Evolutionary conservation across 768 basidiomycete genomes (phyloP), one percentile per base, ranked within the genome.

Genomic region (Candolleomyces eurysporus): DNA sequence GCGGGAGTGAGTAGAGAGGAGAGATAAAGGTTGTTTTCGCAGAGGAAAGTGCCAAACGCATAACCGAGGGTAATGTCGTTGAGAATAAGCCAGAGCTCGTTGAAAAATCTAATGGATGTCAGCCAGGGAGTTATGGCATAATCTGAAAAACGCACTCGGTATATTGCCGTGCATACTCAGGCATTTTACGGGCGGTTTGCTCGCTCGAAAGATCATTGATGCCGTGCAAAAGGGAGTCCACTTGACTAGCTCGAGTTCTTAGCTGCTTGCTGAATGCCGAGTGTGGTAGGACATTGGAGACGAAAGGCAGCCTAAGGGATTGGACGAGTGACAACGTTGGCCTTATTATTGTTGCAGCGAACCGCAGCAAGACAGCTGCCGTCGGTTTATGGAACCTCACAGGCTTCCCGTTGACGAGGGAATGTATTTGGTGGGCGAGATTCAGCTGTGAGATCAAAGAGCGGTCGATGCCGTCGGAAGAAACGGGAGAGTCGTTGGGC

Each of bases 31-130:
- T 78, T 72, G 66, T 94, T 90, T 56, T 92, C 89, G 57, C 79
- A 82, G 1, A 97, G 68, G 67, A 94, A 86, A 0, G 85, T 73
- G 1, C 90, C 87, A 32, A 91, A 76, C 0, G 89, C 88, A 46
- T 84, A 73, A 0, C 96, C 96, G 31, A 97, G 79, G 30, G 94
- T 94, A 30, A 95, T 71, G 69, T 98, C 96, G 72, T 98, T 98
- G 66, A 94, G 71, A 31, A 95, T 83, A 2, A 96, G 78, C 96
- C 96, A 98, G 2, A 96, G 79, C 32, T 84, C 87, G 68, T 96
- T 97, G 78, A 92, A 96, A 71, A 96, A 95, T 56, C 92, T 95
- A 56, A 36, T 7, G 6, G 5, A 2, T 26, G 19, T 16, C 13
- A 43, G 59, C 36, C 43, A 58, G 31, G n/a, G 21, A 40, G 43